phyloP scores from a whole-genome alignment of 2,329 filamentous ascomycete genomes.

The Cercospora sojina region DNA sequence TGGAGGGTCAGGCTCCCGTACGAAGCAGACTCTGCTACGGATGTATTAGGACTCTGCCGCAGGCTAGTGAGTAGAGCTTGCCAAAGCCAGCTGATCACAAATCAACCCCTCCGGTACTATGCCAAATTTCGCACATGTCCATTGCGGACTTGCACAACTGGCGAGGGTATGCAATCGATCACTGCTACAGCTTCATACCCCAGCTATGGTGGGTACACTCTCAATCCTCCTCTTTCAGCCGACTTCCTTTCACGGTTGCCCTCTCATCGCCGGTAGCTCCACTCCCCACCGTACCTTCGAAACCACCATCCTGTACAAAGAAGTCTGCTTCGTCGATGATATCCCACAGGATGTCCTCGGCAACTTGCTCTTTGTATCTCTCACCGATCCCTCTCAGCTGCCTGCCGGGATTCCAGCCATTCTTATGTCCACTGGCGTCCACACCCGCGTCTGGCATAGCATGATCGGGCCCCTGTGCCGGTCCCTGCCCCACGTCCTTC shows the following conservation, averaged over 20 bases:
- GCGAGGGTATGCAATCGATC: neutral
- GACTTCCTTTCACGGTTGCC: constrained; percentile 23
- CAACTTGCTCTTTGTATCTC: constrained; percentile 88
- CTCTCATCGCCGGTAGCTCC: constrained; percentile 26
- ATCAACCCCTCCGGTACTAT: neutral
- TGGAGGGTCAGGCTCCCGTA: constrained; percentile 43
- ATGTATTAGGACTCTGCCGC: constrained; percentile 49
- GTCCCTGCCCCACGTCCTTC: constrained; percentile 12
- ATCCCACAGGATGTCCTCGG: constrained; percentile 90
- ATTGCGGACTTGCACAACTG: neutral
- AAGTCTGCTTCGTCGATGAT: constrained; percentile 93
- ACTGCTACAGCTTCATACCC: neutral
- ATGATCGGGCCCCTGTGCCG: constrained; percentile 34
- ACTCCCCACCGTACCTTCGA: constrained; percentile 34
- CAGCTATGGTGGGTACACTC: neutral
- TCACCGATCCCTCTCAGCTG: constrained; percentile 65
- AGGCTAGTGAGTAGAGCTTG: constrained; percentile 9
- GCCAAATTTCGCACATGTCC: neutral
- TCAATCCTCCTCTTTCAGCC: constrained; percentile 28
- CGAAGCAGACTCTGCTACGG: constrained; percentile 64
- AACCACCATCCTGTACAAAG: constrained; percentile 67
- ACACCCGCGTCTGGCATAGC: constrained; percentile 34
- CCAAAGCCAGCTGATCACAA: neutral
- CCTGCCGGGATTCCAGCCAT: constrained; percentile 37
- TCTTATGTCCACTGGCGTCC: constrained; percentile 23